Evolutionary conservation across 495 filamentous ascomycete genomes (phyloP).

Genomic region (Niebla homalea): DNA sequence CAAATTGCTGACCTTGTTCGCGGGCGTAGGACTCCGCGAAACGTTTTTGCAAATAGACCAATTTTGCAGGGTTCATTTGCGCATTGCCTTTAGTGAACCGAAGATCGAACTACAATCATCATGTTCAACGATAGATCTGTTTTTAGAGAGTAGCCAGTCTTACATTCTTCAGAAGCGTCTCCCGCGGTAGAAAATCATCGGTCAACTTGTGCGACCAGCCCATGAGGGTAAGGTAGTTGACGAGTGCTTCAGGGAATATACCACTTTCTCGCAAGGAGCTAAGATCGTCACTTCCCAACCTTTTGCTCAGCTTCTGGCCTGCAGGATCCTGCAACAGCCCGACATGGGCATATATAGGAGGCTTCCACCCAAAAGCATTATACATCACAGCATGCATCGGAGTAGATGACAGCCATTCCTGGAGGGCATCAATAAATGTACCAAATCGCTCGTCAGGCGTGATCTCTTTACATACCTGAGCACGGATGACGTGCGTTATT

Average conservation of each 20-base stretch:
- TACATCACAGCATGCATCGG: constrained; percentile 82
- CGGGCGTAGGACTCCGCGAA: constrained; percentile 42
- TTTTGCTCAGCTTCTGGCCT: constrained; percentile 81
- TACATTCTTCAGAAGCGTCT: constrained; percentile 49
- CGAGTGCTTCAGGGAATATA: constrained; percentile 58
- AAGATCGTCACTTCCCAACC: constrained; percentile 45
- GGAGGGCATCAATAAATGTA: background rate
- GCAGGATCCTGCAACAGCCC: constrained; percentile 65
- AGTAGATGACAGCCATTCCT: constrained; percentile 88
- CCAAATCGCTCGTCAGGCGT: background rate
- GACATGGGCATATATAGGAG: constrained; percentile 76
- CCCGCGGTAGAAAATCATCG: constrained; percentile 55
- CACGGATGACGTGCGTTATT: constrained; percentile 90
- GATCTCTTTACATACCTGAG: constrained; percentile 41
- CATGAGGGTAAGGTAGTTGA: constrained; percentile 73
- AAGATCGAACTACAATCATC: constrained; percentile 44
- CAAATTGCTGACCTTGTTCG: constrained; percentile 26
- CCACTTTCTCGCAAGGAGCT: constrained; percentile 58
- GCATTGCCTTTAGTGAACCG: constrained; percentile 84
- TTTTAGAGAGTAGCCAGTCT: background rate
- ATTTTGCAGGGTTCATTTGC: constrained; percentile 67
- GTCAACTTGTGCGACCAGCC: constrained; percentile 67
- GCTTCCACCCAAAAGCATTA: constrained; percentile 76
- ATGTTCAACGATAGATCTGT: background rate
- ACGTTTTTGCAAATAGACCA: constrained; percentile 63